Percentiles rank a stretch among this genome's conserved stretches.
These are phyloP conservation scores for Didymosphaeria variabile DNA, from an alignment of 2,329 filamentous ascomycete species.

Conservation along the genomic window DNA sequence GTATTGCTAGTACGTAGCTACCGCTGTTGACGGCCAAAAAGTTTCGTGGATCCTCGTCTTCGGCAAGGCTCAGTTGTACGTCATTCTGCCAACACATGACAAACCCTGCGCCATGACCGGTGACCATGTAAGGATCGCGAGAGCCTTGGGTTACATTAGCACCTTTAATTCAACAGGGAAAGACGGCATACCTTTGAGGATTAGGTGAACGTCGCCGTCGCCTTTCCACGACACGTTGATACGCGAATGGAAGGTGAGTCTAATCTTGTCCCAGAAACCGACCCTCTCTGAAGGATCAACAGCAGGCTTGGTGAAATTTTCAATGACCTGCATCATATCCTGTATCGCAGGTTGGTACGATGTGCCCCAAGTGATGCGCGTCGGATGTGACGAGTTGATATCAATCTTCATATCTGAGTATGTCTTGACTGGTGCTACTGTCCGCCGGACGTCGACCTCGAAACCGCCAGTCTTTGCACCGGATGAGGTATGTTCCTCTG, in stretches of 20 bases:
- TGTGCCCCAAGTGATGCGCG: slow-evolving; percentile 94
- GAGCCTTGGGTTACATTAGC: slow-evolving; percentile 59
- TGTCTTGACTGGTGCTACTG: slow-evolving; percentile 93
- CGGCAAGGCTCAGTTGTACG: slow-evolving; percentile 85
- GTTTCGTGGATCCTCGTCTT: slow-evolving; percentile 84
- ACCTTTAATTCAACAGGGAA: neutral
- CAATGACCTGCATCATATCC: slow-evolving; percentile 99
- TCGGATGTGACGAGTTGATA: slow-evolving; percentile 91
- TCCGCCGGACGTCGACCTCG: slow-evolving; percentile 85
- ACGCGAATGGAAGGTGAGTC: slow-evolving; percentile 91
- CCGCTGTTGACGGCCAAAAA: slow-evolving; percentile 97
- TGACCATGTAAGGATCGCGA: slow-evolving; percentile 91
- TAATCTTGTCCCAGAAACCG: slow-evolving; percentile 99
- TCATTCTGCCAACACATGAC: slow-evolving; percentile 99
- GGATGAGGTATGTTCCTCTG: slow-evolving; percentile 66
- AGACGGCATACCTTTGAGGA: slow-evolving; percentile 74
- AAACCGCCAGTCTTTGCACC: slow-evolving; percentile 73
- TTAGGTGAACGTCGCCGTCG: slow-evolving; percentile 92
- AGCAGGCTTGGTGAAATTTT: slow-evolving; percentile 96
- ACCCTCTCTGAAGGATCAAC: slow-evolving; percentile 92
- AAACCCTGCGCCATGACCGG: slow-evolving; percentile 91
- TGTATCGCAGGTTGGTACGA: slow-evolving; percentile 98
- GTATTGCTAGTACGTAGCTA: slow-evolving; percentile 92
- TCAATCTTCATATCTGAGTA: slow-evolving; percentile 93
- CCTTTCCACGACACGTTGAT: slow-evolving; percentile 91